These are phyloP conservation scores for Lizanozyma gosingica DNA, from an alignment of 1,139 yeast species.

Conservation along the genomic window DNA sequence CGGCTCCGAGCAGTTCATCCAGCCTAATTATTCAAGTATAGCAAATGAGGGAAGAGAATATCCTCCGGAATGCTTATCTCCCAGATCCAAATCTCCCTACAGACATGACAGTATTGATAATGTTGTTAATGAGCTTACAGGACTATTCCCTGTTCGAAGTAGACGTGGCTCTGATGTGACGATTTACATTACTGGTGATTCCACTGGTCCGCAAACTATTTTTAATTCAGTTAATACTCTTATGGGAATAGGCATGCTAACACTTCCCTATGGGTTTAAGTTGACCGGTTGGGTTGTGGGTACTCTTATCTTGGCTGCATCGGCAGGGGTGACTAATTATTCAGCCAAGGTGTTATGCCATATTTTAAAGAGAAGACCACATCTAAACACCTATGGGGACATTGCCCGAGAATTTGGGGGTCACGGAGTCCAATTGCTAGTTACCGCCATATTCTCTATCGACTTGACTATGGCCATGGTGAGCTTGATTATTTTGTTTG, in stretches of 20 bases:
- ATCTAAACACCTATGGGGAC: constrained; percentile 32
- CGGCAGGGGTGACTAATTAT: constrained; percentile 56
- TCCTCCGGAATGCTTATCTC: background rate
- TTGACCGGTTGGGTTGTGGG: constrained; percentile 81
- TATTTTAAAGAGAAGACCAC: constrained; percentile 25
- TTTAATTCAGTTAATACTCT: constrained; percentile 82
- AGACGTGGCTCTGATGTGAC: background rate
- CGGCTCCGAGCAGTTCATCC: background rate
- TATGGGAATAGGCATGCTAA: constrained; percentile 78
- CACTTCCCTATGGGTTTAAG: constrained; percentile 73
- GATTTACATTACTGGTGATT: constrained; percentile 15
- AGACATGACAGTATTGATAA: background rate
- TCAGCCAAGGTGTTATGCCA: constrained; percentile 52
- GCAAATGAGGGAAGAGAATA: constrained; percentile 1
- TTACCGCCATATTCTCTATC: constrained; percentile 62
- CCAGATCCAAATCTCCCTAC: background rate
- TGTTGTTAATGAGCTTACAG: background rate
- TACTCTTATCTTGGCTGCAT: constrained; percentile 35
- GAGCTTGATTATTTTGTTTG: constrained; percentile 66
- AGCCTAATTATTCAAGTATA: constrained; percentile 1
- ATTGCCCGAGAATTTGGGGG: constrained; percentile 42
- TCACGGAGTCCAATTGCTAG: constrained; percentile 39
- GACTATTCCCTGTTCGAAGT: background rate
- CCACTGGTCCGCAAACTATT: constrained; percentile 77
- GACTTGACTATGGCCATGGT: constrained; percentile 77